Percentiles rank a stretch among this genome's conserved stretches.
Conservation (phyloP, 345 rosid species). For the Populus davidiana region DNA sequence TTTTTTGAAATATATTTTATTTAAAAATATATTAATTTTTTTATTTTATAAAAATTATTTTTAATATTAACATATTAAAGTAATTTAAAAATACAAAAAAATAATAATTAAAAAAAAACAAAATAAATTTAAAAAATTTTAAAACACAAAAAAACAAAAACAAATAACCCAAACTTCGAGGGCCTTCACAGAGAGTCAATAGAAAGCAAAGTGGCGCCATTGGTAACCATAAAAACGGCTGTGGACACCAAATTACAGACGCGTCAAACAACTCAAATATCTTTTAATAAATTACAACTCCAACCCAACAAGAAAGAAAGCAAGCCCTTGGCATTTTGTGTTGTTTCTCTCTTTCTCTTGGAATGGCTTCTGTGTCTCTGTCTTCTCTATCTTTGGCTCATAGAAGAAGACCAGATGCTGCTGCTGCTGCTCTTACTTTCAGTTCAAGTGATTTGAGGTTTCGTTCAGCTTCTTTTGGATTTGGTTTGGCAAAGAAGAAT, state of each 20-base stretch:
- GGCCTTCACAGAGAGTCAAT: not conserved
- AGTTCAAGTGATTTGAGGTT: constrained; percentile 9
- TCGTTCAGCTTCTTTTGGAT: constrained; percentile 23
- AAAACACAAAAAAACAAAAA: too few species aligned
- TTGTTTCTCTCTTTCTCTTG: not conserved
- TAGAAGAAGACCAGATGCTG: not conserved
- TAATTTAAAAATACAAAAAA: too few species aligned
- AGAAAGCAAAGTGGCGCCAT: constrained; percentile 54
- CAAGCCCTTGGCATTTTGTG: not conserved
- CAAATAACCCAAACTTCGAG: too few species aligned
- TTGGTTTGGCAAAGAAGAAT: constrained; percentile 25
- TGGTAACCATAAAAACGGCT: constrained; percentile 33
- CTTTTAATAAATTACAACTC: not conserved
- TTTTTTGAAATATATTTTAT: too few species aligned
- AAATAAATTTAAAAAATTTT: too few species aligned
- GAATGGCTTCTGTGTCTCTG: constrained; percentile 44
- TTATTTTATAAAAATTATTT: too few species aligned
- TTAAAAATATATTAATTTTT: too few species aligned
- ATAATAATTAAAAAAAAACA: too few species aligned
- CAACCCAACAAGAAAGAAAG: not conserved
- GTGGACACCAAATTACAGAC: constrained; percentile 32
- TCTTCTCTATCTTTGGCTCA: constrained; percentile 36
- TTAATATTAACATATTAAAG: too few species aligned
- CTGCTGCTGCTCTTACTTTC: not conserved
- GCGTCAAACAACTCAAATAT: not conserved